Percentiles rank a stretch among this genome's conserved stretches.
Conservation (phyloP, 306 rosid species). For the Trichosanthes cucumerina region DNA sequence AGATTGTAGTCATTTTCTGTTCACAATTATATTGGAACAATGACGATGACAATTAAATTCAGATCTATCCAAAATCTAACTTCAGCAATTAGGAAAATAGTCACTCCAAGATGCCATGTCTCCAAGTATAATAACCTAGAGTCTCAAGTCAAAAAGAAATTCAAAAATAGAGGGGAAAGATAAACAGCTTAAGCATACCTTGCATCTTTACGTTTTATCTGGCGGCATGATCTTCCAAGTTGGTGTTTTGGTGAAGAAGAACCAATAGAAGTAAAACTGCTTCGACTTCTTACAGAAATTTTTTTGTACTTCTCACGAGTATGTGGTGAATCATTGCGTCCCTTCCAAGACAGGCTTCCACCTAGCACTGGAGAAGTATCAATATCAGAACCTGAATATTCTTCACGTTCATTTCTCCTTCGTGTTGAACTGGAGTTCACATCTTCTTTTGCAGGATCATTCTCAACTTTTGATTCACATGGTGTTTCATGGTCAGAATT, state of each 20-base stretch:
- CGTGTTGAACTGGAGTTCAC: slow-evolving; percentile 26
- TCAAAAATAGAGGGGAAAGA: neutral
- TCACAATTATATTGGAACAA: neutral
- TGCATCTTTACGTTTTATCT: slow-evolving; percentile 48
- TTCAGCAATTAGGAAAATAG: neutral
- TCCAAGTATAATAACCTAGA: neutral
- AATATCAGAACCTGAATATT: slow-evolving; percentile 40
- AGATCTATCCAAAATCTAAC: neutral
- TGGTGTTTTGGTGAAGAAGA: slow-evolving; percentile 59
- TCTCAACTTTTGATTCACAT: slow-evolving; percentile 40
- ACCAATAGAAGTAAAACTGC: slow-evolving; percentile 35
- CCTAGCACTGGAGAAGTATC: slow-evolving; percentile 49
- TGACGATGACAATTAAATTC: neutral
- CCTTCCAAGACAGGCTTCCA: slow-evolving; percentile 92
- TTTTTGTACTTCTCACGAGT: slow-evolving; percentile 50
- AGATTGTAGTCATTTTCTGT: neutral
- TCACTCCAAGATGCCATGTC: neutral
- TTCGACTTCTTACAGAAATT: slow-evolving; percentile 34
- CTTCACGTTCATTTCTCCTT: slow-evolving; percentile 41
- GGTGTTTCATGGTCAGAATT: slow-evolving; percentile 60
- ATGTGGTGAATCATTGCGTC: slow-evolving; percentile 39
- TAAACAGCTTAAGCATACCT: slow-evolving; percentile 29
- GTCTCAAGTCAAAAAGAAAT: neutral
- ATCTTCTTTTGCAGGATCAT: slow-evolving; percentile 25
- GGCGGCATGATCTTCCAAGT: slow-evolving; percentile 80